Evolutionary conservation across 2,329 filamentous ascomycete species (phyloP).

Genomic region (Aurifilum marmelostoma): DNA sequence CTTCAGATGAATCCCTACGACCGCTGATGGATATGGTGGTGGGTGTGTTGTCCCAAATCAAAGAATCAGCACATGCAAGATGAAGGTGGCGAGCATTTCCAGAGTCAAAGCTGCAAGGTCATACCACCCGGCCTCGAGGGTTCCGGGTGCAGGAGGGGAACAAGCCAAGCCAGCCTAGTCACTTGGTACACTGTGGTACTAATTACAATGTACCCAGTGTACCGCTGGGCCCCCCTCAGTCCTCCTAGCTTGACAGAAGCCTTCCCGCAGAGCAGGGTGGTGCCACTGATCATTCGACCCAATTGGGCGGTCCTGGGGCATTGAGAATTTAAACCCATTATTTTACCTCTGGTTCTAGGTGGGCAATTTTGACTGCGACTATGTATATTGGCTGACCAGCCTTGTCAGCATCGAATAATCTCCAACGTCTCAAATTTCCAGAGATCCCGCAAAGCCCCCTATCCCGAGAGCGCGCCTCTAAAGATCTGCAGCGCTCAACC

Average conservation of each 20-base stretch:
- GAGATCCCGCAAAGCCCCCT: neutral
- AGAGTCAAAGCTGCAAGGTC: conserved; percentile 10
- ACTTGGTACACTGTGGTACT: neutral
- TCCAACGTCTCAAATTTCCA: conserved; percentile 12
- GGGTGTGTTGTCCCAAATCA: neutral
- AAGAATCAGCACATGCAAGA: conserved; percentile 20
- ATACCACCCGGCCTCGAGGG: conserved; percentile 21
- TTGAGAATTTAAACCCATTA: neutral
- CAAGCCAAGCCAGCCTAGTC: neutral
- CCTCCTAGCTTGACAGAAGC: neutral
- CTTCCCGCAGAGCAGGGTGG: conserved; percentile 10
- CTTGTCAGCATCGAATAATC: neutral
- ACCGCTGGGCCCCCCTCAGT: neutral
- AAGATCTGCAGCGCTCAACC: conserved; percentile 14
- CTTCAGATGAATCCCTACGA: neutral
- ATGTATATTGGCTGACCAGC: neutral
- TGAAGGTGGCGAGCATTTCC: conserved; percentile 20
- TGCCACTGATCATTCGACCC: conserved; percentile 21
- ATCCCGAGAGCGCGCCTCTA: neutral
- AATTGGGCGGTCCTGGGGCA: conserved; percentile 4
- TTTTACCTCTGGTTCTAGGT: neutral
- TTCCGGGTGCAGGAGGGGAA: conserved; percentile 6
- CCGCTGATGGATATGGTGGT: neutral
- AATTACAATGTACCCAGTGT: neutral
- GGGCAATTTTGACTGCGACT: conserved; percentile 2